Conservation (phyloP, 768 basidiomycete species). For the Chalciporus pseudorubinellus region DNA sequence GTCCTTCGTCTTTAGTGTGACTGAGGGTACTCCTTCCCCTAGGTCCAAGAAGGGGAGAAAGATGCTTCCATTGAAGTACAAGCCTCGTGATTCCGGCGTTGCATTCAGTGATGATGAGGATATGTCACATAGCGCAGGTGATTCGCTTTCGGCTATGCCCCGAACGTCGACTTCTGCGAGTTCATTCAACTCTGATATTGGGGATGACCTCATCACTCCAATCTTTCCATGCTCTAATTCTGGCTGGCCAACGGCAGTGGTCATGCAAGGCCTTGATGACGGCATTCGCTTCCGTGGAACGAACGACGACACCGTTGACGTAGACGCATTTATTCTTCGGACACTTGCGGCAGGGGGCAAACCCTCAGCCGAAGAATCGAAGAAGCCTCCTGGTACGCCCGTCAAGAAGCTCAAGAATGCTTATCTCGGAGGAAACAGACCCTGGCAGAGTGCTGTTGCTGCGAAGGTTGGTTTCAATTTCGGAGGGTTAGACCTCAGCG, state of each 20-base stretch:
- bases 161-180: slow-evolving; percentile 61
- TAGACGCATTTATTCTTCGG: slow-evolving; percentile 71
- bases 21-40: slow-evolving; percentile 57
- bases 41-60: slow-evolving; percentile 34
- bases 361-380: slow-evolving; percentile 40
- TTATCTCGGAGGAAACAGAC: slow-evolving; percentile 55
- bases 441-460: slow-evolving; percentile 81
- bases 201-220: slow-evolving; percentile 72
- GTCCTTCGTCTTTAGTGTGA: slow-evolving; percentile 58
- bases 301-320: slow-evolving; percentile 37
- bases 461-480: slow-evolving; percentile 58
- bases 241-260: slow-evolving; percentile 58
- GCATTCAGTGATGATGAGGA: slow-evolving; percentile 60
- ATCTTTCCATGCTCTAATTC: slow-evolving; percentile 51
- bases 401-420: slow-evolving; percentile 72
- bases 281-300: slow-evolving; percentile 21
- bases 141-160: slow-evolving; percentile 42
- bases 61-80: slow-evolving; percentile 63
- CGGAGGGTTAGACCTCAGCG: slow-evolving; percentile 36
- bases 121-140: slow-evolving; percentile 15
- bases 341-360: slow-evolving; percentile 62
- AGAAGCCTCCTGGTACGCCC: slow-evolving; percentile 76
- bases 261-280: slow-evolving; percentile 43
- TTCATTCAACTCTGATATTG: slow-evolving; percentile 54
- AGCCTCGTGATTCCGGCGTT: slow-evolving; percentile 66